Evolutionary conservation across 2,329 filamentous ascomycete species (phyloP), one percentile per base, ranked within the genome.

Genomic region (Neonectria hederae): DNA sequence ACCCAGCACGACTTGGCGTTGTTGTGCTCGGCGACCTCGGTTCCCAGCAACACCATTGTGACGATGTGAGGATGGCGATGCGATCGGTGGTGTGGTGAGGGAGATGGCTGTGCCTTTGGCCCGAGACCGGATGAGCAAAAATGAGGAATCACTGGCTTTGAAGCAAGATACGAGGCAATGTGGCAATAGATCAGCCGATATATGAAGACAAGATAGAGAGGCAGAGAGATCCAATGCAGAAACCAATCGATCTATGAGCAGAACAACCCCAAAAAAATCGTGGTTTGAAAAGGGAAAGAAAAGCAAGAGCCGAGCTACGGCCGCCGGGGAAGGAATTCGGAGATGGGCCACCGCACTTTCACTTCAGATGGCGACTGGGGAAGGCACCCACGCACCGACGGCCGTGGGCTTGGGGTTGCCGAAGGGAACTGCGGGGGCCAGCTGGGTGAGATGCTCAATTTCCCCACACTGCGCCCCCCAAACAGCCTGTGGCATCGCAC

Each of bases 1-100:
- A 97, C 92, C 94, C 94, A 97, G 82, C 94, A 97, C 54, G 92
- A 95, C 72, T 97, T 89, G 73, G 87, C 86, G 73, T 84, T 90
- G 81, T 91, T 91, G 83, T 98, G 95, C 82, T 93, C 82, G 22
- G 84, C 84, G 62, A 88, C 82, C 57, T 88, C 84, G 54, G 76
- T 79, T 46, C 86, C 86, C 17, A 81, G 85, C 59, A 87, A 76
- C 58, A 77, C 76, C 80, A 84, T 82, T 62, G 67, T 77, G 61
- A 42, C 54, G 52, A 32, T 42, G 10, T 32, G 30, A 17, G 26
- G 26, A 32, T 22, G 43, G 40, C 9, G 46, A 32, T 57, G 54
- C 35, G 40, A 42, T 42, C n/a, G 22, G 24, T 30, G n/a, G 28
- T 13, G 28, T 30, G 13, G 52, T 42, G 35, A 11, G 32, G 14